Evolutionary conservation across 164 flowering plant genomes (phyloP), one percentile per base, ranked within the genome.

Genomic region (Vitis riparia): DNA sequence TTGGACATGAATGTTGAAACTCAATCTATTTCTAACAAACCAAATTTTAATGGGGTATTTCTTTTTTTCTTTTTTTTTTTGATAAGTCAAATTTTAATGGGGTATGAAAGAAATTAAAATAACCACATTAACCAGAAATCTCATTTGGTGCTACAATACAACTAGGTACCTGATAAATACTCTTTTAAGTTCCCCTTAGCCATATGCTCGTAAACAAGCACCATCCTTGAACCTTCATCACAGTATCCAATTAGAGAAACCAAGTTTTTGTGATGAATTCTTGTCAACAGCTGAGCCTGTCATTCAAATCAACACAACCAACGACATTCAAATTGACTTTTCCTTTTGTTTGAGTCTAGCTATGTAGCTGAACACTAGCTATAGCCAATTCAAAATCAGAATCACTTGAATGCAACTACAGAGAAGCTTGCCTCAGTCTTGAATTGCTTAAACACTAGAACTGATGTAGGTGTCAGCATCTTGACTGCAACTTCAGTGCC

Each of bases 161-260:
- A 32, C 44, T 32, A 32, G 5, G 5, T 32, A 80, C 82, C 86
- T 72, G 76, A 71, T 2, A 83, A 59, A 72, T 74, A 76, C n/a
- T 29, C 56, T 61, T 55, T 15, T 32, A 83, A 66, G 62, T 83
- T 65, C 62, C 86, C 86, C 19, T 72, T 73, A 15, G 80, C 72
- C 81, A 83, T 78, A 69, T 70, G 79, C 69, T 83, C 84, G 67
- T 80, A 83, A 9, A 83, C 52, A 51, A 83, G 73, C 17, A 58
- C 81, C 63, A 73, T 48, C n/a, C 61, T 32, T 23, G 11, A 29
- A 0, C 47, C 73, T n/a, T 79, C 85, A 55, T 77, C 51, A 19
- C 79, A 82, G 58, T 77, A 79, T 10, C 85, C 85, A 56, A 82
- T 66, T 11, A 82, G 68, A 7, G 68, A 47, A 32, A 63, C 67